phyloP scores from a whole-genome alignment of 768 basidiomycete species.

The Gloeophyllum trabeum region DNA sequence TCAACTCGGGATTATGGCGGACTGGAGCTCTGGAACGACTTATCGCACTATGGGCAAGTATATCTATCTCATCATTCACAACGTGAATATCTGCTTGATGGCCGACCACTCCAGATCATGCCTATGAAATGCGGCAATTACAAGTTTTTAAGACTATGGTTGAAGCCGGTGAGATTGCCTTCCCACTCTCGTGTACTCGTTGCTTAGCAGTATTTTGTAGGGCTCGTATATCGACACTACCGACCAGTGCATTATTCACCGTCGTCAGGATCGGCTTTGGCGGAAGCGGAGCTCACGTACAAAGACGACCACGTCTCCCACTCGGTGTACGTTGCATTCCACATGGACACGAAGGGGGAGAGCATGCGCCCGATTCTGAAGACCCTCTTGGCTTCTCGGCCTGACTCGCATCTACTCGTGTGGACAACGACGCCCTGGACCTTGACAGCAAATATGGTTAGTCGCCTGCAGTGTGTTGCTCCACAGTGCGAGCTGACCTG shows the following conservation, averaged over 20 bases:
- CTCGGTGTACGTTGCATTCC: conserved; percentile 79
- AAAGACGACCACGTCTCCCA: conserved; percentile 82
- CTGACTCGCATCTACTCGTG: conserved; percentile 49
- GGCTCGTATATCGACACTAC: conserved; percentile 75
- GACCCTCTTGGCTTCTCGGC: conserved; percentile 17
- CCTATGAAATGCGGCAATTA: conserved; percentile 84
- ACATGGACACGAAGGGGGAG: conserved; percentile 28
- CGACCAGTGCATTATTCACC: conserved; percentile 94
- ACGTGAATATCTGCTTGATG: not conserved
- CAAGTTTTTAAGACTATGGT: conserved; percentile 84
- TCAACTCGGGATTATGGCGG: conserved; percentile 83
- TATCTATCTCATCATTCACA: not conserved
- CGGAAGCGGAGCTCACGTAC: conserved; percentile 90
- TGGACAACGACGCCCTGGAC: conserved; percentile 99
- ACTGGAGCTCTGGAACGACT: conserved; percentile 62
- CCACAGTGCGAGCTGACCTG: conserved; percentile 3
- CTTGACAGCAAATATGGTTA: conserved; percentile 87
- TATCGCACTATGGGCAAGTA: conserved; percentile 78
- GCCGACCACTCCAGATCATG: conserved; percentile 44
- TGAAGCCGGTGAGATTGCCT: conserved; percentile 42
- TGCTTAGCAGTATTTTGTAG: conserved; percentile 22
- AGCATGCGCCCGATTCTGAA: conserved; percentile 15
- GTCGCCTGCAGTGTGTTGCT: conserved; percentile 9
- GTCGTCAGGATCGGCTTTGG: conserved; percentile 86
- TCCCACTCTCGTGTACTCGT: not conserved